Base-by-base conservation (phyloP, 2,329 filamentous ascomycete genomes). In the Cylindrodendrum hubeiense region DNA sequence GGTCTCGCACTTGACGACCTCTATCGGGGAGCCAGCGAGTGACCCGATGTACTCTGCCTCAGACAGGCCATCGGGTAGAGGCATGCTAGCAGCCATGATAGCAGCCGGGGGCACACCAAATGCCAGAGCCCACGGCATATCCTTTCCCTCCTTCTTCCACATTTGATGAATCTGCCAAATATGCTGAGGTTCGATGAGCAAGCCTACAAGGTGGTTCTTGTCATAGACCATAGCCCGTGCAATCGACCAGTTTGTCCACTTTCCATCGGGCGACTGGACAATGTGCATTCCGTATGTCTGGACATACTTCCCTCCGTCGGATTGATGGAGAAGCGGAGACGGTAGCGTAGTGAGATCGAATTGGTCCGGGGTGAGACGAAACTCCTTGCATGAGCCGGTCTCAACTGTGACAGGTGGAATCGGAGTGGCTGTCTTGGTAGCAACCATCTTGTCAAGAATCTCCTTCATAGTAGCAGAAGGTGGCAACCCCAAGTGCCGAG, bases 221-320 rank as follows among this genome's bases (percentile, higher is more conserved):
- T 83, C 83, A 21, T 82, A 72, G 0, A 86, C 78, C 84, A 87
- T 86, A 1, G 80, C 83, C 0, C 82, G 75, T 3, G 77, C 75
- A 44, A 84, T 83, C 2, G 80, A 82, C 82, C 82, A 84, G 64
- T 84, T 84, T 0, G 81, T 83, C 84, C 85, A 87, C 19, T 74
- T 77, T 1, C 79, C 79, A 57, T 84, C 81, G 0, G 85, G 83
- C 0, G 80, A 78, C 65, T 82, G 80, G 0, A 86, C 74, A 9
- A 86, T 73, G 43, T 86, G 80, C 77, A 87, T 84, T 2, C 85
- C 85, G 43, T 82, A 84, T 0, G 85, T 87, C 61, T 86, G 83
- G 10, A 87, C 71, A 58, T 86, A 87, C 54, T 82, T 84, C 0
- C 85, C 85, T 0, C 84, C 84, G 53, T 87, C 84, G 0, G 74